Conservation (phyloP, 129 eudicot genomes). For the Centaurea solstitialis region DNA sequence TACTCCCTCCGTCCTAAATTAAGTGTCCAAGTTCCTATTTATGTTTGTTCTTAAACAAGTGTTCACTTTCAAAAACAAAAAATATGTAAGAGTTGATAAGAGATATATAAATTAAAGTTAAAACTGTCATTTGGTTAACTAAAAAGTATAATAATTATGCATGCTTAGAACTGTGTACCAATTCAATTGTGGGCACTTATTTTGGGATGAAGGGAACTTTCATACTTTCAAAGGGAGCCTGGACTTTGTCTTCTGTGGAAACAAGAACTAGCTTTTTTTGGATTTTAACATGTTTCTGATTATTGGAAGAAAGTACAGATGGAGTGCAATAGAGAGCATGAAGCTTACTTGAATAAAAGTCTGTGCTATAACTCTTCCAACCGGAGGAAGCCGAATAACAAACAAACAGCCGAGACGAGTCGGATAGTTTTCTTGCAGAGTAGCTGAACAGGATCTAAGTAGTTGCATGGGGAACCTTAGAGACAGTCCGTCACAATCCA, state of each 20-base stretch:
- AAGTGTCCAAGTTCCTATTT: too few species aligned
- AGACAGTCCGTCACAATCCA: constrained; percentile 91
- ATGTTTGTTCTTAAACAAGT: too few species aligned
- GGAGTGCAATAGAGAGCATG: constrained; percentile 8
- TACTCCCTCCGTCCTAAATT: too few species aligned
- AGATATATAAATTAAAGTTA: too few species aligned
- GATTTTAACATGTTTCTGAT: neutral
- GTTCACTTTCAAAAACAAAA: too few species aligned
- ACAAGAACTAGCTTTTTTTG: neutral
- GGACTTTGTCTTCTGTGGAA: neutral
- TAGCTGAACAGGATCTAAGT: constrained; percentile 67
- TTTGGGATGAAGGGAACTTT: too few species aligned
- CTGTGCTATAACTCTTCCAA: constrained; percentile 83
- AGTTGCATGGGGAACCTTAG: constrained; percentile 87
- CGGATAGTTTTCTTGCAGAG: constrained; percentile 92
- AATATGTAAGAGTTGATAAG: too few species aligned
- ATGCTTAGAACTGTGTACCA: too few species aligned
- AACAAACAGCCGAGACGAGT: constrained; percentile 72
- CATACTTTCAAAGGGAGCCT: neutral
- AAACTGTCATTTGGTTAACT: too few species aligned
- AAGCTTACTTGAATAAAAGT: constrained; percentile 78
- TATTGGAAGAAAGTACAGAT: neutral
- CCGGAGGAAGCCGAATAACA: constrained; percentile 85
- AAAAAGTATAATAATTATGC: too few species aligned
- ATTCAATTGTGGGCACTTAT: too few species aligned